Evolutionary conservation across 2,329 filamentous ascomycete species (phyloP), one percentile per base, ranked within the genome.

Genomic region (Pseudopyricularia cyperi): DNA sequence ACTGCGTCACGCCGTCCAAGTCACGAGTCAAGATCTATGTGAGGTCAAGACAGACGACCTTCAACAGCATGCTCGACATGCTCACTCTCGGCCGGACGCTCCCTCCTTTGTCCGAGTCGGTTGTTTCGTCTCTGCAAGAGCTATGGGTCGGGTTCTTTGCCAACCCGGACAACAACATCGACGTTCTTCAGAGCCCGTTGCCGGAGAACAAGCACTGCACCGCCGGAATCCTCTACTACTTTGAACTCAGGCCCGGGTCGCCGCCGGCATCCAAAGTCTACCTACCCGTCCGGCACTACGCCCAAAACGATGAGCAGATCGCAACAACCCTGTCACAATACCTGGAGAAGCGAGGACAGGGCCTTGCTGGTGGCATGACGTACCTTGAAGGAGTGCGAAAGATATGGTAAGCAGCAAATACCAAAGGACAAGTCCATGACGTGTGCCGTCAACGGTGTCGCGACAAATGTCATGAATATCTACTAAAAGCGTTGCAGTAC

Each of bases 21-120:
- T 65, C 66, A 1, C 62, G 67, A 3, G 55, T 69, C 32, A 68
- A 70, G 50, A 57, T 70, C 34, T 70, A 69, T 53, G 58, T 67
- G 15, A 58, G 68, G 12, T 56, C 52, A 11, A 58, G 60, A 12
- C 34, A 57, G 2, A 69, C 66, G 0, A 54, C 46, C 7, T 67
- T 69, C 33, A 54, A 52, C 2, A 30, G 22, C 22, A 14, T 47
- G 5, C 4, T 47, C 46, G 26, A 26, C 46, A 32, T 47, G 9
- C 8, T 47, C 3, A 30, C 22, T 3, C 26, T 26, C 15, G 19
- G 46, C 15, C 5, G 17, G 5, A 7, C 4, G 11, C 42, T 24
- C 7, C 42, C 42, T 22, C 7, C 42, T 26, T 12, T 30, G 28
- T 9, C 4, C 9, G 28, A 30, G 9, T 30, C 28, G 9, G 28